Percentiles rank a stretch among this genome's conserved stretches.
Evolutionary conservation across 129 eudicot genomes (phyloP).

Genomic region (Glebionis coronaria): DNA sequence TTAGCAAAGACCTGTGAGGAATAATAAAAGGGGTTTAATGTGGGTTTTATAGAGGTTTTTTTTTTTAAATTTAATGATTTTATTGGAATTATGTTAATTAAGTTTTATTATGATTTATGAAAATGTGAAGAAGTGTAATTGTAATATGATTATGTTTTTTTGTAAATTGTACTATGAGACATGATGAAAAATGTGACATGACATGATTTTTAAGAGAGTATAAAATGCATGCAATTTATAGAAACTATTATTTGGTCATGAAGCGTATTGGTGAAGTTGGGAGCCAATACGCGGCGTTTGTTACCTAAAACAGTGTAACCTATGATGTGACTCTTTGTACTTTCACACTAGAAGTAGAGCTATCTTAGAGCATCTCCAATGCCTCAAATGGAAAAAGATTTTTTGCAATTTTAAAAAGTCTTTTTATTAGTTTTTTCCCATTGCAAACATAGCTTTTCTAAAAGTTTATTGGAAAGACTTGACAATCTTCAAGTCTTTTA

Average conservation of each 20-base stretch:
- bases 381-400: too few relatives aligned
- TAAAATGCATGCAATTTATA: conserved; percentile 47
- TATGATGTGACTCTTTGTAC: neutral
- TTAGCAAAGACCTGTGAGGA: conserved; percentile 2
- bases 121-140: neutral
- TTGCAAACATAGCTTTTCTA: too few relatives aligned
- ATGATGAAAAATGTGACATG: neutral
- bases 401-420: too few relatives aligned
- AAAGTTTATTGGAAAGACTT: too few relatives aligned
- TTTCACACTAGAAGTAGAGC: neutral
- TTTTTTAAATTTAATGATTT: neutral
- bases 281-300: conserved; percentile 31
- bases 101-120: neutral
- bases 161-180: neutral
- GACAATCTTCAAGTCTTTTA: too few relatives aligned
- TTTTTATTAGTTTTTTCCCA: too few relatives aligned
- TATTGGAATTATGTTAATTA: neutral
- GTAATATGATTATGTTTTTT: conserved; percentile 10
- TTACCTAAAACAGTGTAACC: conserved; percentile 19
- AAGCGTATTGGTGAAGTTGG: conserved; percentile 20
- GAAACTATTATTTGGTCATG: conserved; percentile 29
- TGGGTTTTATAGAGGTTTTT: conserved; percentile 12
- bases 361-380: too few relatives aligned
- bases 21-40: conserved; percentile 7
- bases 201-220: neutral